Conservation (phyloP, 345 rosid genomes). For the Durio zibethinus region DNA sequence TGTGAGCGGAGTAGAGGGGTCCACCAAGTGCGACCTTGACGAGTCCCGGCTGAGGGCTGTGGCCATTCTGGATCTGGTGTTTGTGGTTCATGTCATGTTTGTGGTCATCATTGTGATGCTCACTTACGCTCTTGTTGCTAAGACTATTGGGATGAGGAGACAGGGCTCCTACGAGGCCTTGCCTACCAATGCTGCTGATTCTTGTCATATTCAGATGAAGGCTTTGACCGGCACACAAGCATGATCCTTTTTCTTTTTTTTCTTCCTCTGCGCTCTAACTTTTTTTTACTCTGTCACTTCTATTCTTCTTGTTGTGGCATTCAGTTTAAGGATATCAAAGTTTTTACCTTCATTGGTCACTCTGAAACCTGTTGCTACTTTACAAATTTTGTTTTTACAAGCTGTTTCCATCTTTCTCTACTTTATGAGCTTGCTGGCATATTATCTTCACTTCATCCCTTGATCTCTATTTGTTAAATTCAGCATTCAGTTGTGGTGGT, state of each 20-base stretch:
- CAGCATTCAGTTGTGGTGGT: not conserved
- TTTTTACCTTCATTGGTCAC: not conserved
- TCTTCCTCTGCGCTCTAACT: not conserved
- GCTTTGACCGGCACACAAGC: constrained; percentile 62
- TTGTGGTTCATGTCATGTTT: constrained; percentile 64
- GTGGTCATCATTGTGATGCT: constrained; percentile 53
- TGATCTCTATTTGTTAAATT: not conserved
- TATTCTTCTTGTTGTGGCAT: constrained; percentile 7
- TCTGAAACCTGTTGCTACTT: not conserved
- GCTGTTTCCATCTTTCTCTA: not conserved
- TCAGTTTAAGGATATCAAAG: constrained; percentile 38
- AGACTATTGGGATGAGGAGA: constrained; percentile 47
- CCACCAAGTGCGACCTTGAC: constrained; percentile 76
- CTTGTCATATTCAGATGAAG: constrained; percentile 46
- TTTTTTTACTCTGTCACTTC: constrained; percentile 12
- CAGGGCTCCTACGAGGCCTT: constrained; percentile 77
- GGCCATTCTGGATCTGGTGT: constrained; percentile 76
- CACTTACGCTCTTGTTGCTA: constrained; percentile 52
- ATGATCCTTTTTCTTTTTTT: constrained; percentile 20
- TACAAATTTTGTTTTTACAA: not conserved
- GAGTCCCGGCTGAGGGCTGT: constrained; percentile 76
- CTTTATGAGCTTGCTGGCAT: not conserved
- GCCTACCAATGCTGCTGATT: constrained; percentile 43
- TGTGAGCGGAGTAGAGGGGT: constrained; percentile 70
- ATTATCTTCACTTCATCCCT: not conserved